A percentile compares a stretch with the other conserved stretches of the same genome.
Conservation (phyloP, 371 early-diverging fungal species). For the Mortierella sp. region DNA sequence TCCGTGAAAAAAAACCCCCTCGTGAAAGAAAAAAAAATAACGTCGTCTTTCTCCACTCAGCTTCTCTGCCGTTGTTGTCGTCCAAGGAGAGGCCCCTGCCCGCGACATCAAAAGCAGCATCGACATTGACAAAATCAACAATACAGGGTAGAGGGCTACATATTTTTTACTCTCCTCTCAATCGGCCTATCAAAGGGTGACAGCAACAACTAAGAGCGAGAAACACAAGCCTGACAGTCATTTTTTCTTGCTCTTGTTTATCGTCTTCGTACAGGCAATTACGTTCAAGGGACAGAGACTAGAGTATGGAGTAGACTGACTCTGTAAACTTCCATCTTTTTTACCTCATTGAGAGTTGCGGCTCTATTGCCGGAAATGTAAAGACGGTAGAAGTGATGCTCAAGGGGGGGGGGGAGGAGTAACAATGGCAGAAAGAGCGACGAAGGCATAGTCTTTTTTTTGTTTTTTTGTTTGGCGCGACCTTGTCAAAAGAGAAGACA, state of each 20-base stretch:
- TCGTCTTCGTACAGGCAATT: neutral
- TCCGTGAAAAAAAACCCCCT: neutral
- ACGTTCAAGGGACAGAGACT: neutral
- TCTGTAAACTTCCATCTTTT: too few relatives aligned
- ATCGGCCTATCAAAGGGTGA: neutral
- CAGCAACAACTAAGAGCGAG: neutral
- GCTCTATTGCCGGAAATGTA: too few relatives aligned
- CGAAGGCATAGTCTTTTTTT: neutral
- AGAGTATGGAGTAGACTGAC: neutral
- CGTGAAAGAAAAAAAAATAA: too few relatives aligned
- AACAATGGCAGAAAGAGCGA: neutral
- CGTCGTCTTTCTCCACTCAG: neutral
- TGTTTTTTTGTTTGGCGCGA: neutral
- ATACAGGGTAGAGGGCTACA: neutral
- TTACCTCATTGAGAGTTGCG: too few relatives aligned
- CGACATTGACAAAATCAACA: neutral
- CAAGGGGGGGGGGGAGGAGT: neutral
- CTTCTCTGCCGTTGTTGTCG: neutral
- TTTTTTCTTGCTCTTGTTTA: neutral
- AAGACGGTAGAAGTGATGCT: neutral
- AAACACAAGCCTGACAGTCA: neutral
- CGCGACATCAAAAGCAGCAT: neutral
- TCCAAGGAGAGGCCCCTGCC: neutral
- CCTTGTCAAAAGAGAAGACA: neutral
- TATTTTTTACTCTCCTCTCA: neutral